These are phyloP conservation scores for Kluyveromyces lactis DNA, from an alignment of 805 yeast species.

Conservation along the genomic window DNA sequence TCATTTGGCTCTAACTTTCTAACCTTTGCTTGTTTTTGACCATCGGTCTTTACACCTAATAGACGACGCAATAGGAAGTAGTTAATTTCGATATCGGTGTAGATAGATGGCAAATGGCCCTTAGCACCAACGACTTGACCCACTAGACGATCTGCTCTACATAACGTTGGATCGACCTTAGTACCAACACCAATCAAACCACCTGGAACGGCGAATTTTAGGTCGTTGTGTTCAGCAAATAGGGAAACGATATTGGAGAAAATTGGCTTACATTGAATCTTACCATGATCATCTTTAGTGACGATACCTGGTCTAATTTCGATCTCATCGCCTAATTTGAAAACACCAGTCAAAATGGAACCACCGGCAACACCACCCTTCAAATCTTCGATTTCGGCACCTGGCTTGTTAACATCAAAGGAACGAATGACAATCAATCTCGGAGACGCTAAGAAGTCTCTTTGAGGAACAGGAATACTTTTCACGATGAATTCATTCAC, in stretches of 20 bases:
- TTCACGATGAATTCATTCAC: slow-evolving; percentile 95
- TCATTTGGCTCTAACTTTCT: slow-evolving; percentile 90
- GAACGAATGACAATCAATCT: slow-evolving; percentile 95
- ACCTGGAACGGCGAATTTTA: slow-evolving; percentile 99
- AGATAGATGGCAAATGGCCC: slow-evolving; percentile 91
- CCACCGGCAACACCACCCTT: slow-evolving; percentile 99
- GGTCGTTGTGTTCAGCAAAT: slow-evolving; percentile 95
- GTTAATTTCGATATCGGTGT: slow-evolving; percentile 95
- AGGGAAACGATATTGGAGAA: slow-evolving; percentile 88
- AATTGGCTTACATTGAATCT: slow-evolving; percentile 92
- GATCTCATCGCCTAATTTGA: slow-evolving; percentile 94
- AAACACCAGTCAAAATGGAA: slow-evolving; percentile 92
- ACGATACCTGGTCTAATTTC: slow-evolving; percentile 99
- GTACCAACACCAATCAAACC: slow-evolving; percentile 99
- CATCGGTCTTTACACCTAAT: slow-evolving; percentile 97
- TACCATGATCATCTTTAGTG: slow-evolving; percentile 80
- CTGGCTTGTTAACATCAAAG: slow-evolving; percentile 98
- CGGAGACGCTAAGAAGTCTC: slow-evolving; percentile 93
- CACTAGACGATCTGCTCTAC: slow-evolving; percentile 98
- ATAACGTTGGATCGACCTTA: slow-evolving; percentile 94
- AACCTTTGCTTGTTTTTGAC: slow-evolving; percentile 94
- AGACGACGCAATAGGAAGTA: slow-evolving; percentile 93
- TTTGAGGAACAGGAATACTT: slow-evolving; percentile 86
- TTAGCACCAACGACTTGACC: slow-evolving; percentile 99
- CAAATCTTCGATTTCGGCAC: slow-evolving; percentile 91